Conservation (phyloP, 2,329 filamentous ascomycete genomes). For the Verticillium tricorpus region DNA sequence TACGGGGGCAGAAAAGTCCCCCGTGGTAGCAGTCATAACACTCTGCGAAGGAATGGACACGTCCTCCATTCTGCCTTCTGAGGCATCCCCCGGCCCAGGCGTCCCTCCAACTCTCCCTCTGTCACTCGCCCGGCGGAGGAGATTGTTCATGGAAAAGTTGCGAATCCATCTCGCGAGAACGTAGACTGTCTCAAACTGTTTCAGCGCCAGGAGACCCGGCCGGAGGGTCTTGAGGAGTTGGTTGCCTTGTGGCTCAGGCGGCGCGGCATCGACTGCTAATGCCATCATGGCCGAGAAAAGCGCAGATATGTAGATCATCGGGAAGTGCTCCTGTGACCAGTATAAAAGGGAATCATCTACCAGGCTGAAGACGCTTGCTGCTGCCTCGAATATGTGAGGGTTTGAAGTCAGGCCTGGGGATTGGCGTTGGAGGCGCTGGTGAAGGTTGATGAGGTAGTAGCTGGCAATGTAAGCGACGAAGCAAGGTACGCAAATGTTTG, state of each 20-base stretch:
- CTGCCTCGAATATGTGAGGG: neutral
- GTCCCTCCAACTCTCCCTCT: no score
- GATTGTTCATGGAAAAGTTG: neutral
- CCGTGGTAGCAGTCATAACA: no score
- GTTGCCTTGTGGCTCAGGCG: neutral
- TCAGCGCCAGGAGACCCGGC: neutral
- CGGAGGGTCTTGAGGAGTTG: neutral
- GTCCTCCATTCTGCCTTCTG: no score
- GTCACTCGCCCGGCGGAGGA: neutral
- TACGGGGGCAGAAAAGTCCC: no score
- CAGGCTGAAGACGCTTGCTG: neutral
- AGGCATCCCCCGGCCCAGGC: no score
- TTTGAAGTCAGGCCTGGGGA: neutral
- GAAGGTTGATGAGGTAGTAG: neutral
- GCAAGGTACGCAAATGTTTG: no score
- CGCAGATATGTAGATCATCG: neutral
- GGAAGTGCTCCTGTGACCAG: conserved; percentile 1
- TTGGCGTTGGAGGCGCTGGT: neutral
- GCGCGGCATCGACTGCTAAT: neutral
- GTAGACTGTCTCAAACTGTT: conserved; percentile 1
- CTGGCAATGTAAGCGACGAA: neutral
- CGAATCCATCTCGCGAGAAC: conserved; percentile 1
- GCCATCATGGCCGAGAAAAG: conserved; percentile 1
- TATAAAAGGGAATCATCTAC: conserved; percentile 1
- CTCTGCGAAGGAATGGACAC: no score